phyloP scores from a whole-genome alignment of 768 basidiomycete genomes.

The Inosperma sp. region DNA sequence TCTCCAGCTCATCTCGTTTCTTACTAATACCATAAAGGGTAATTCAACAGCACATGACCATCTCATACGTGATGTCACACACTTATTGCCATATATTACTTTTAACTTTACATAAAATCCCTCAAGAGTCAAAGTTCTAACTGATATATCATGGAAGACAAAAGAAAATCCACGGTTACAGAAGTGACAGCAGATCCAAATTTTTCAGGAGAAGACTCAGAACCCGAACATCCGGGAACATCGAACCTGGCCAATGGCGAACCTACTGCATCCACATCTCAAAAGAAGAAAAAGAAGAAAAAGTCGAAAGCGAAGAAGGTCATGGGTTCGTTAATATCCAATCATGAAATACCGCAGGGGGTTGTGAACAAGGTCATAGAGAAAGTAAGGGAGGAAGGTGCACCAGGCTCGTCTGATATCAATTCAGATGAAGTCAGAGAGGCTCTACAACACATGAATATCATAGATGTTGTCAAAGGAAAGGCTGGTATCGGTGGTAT shows the following conservation, averaged over 20 bases:
- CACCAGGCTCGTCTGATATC: constrained; percentile 39
- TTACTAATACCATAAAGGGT: no score
- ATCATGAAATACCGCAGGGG: constrained; percentile 52
- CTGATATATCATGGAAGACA: no score
- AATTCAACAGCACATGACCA: no score
- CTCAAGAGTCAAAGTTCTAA: no score
- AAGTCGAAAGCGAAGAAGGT: constrained; percentile 63
- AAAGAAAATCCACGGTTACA: constrained; percentile 35
- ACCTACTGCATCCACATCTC: constrained; percentile 32
- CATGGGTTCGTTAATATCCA: constrained; percentile 43
- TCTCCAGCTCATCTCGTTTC: no score
- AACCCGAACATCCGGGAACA: constrained; percentile 7
- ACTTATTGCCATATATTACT: no score
- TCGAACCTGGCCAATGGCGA: constrained; percentile 21
- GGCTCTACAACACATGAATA: constrained; percentile 71
- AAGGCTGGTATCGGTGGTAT: constrained; percentile 72
- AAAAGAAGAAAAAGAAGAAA: constrained; percentile 88
- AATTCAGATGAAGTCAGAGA: constrained; percentile 64
- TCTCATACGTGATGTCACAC: no score
- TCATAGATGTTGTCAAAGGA: constrained; percentile 82
- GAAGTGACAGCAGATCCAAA: constrained; percentile 32
- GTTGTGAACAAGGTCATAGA: constrained; percentile 65
- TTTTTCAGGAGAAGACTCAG: constrained; percentile 10
- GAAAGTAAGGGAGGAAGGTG: constrained; percentile 58
- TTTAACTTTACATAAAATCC: no score